Percentiles rank a stretch among this genome's conserved stretches.
phyloP scores from a whole-genome alignment of 495 filamentous ascomycete species.

The Darksidea phi region DNA sequence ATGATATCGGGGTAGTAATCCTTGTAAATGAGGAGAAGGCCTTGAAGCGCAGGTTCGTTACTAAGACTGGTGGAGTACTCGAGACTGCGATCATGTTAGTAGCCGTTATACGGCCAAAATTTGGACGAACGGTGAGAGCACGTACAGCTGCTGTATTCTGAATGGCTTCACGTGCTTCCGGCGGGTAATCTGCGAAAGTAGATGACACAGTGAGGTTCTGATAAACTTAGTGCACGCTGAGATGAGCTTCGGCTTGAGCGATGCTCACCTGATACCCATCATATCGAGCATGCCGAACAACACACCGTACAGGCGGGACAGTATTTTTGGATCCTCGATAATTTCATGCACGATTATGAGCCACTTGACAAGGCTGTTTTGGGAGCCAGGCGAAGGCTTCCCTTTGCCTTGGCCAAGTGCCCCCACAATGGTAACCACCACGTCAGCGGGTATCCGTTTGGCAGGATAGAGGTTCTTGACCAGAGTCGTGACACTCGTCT shows the following conservation, averaged over 20 bases:
- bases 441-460: constrained; percentile 57
- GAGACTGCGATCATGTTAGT: constrained; percentile 49
- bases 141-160: constrained; percentile 77
- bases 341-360: constrained; percentile 74
- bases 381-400: constrained; percentile 71
- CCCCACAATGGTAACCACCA: constrained; percentile 67
- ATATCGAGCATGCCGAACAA: constrained; percentile 85
- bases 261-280: constrained; percentile 61
- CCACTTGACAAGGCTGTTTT: constrained; percentile 73
- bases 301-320: constrained; percentile 72
- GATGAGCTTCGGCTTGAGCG: constrained; percentile 3
- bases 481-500: constrained; percentile 63
- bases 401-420: constrained; percentile 73
- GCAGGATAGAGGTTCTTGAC: constrained; percentile 75
- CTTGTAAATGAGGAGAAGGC: constrained; percentile 80
- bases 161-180: constrained; percentile 87
- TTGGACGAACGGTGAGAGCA: neutral
- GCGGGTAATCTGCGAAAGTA: constrained; percentile 78
- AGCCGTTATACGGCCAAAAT: neutral
- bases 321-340: constrained; percentile 60
- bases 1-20: constrained; percentile 90
- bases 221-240: constrained; percentile 29
- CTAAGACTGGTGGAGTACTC: constrained; percentile 59
- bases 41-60: constrained; percentile 71
- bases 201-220: constrained; percentile 68